Percentiles rank a stretch among this genome's conserved stretches.
Evolutionary conservation across 192 early-diverging fungal species (phyloP).

Genomic region (Mortierella alpina): DNA sequence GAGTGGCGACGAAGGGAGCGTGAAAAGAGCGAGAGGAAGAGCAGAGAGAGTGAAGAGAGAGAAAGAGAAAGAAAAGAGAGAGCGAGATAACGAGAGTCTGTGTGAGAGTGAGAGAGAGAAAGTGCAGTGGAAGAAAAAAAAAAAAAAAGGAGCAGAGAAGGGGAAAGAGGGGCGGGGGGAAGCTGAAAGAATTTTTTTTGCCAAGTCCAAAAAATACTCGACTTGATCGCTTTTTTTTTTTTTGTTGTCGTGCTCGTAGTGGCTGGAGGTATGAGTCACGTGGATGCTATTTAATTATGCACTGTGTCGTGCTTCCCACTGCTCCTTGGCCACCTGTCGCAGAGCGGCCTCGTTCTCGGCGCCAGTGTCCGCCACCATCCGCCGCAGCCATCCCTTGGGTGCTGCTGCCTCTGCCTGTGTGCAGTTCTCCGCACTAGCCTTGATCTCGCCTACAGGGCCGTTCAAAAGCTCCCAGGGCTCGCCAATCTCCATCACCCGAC

Average conservation of each 20-base stretch:
- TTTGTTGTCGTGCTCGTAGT: no score
- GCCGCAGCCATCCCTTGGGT: constrained; percentile 26
- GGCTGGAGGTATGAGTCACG: background rate
- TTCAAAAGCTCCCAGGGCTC: constrained; percentile 71
- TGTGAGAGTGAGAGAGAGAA: background rate
- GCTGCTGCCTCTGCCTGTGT: background rate
- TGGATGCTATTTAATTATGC: background rate
- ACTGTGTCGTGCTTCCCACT: constrained; percentile 34
- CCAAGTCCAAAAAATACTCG: constrained; percentile 18
- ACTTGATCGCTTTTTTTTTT: constrained; percentile 3
- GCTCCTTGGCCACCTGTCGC: constrained; percentile 33
- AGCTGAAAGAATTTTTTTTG: constrained; percentile 2
- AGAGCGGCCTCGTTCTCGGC: constrained; percentile 42
- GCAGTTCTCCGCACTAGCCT: background rate
- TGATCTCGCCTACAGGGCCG: constrained; percentile 29
- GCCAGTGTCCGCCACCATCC: constrained; percentile 53
- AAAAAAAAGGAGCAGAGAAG: background rate
- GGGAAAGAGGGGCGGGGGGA: background rate
- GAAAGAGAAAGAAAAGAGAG: background rate
- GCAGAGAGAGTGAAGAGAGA: background rate
- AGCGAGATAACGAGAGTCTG: background rate
- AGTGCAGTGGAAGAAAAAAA: constrained; percentile 3
- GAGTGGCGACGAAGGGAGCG: background rate
- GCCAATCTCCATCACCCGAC: constrained; percentile 77
- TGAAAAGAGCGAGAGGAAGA: background rate